Base-by-base conservation (phyloP, 805 yeast genomes). In the Saccharomycopsis malanga region DNA sequence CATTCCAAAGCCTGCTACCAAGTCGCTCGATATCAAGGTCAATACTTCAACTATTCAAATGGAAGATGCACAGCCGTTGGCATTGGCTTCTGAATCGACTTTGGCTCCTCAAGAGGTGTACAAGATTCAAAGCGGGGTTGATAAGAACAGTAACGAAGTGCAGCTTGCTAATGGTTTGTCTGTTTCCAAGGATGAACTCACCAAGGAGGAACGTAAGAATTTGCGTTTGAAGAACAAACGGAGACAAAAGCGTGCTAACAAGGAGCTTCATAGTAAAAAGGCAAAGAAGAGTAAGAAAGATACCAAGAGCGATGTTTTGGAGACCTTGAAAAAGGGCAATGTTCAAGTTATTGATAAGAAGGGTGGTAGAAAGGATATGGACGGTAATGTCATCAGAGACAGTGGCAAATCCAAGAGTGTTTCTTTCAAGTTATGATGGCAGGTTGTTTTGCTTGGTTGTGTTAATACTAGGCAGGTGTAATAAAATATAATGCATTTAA, bases 1-100 rank as follows among this genome's bases (percentile, higher is more conserved):
- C 68, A 76, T 88, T 52, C 98, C 98, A 44, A 86, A 83, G 64
- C 95, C 96, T 15, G 79, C 85, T 34, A 81, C 85, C 62, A 83
- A 86, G 57, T 67, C 81, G 20, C 68, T 91, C 53, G 88, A 85
- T 49, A 81, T 93, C 59, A 87, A 83, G 61, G 87, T 88, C 34
- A 83, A 89, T 48, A 73, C 85, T 0, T 81, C 95, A 4, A 75
- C 95, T 1, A 82, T 93, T 42, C 60, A 82, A 1, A 86, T 91
- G 95, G 98, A 91, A 66, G 98, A 93, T 60, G 93, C 96, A 1
- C 97, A 88, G 67, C 98, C 98, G 42, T 71, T 87, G 49, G 81
- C 88, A 32, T 72, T 85, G 67, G 77, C 93, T 1, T 68, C 76
- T 29, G 86, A 81, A 20, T 69, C 81, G 12, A 76, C 84, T 42